Conservation (phyloP, 1,284 basidiomycete genomes). For the Ustilago shanxiensis region DNA sequence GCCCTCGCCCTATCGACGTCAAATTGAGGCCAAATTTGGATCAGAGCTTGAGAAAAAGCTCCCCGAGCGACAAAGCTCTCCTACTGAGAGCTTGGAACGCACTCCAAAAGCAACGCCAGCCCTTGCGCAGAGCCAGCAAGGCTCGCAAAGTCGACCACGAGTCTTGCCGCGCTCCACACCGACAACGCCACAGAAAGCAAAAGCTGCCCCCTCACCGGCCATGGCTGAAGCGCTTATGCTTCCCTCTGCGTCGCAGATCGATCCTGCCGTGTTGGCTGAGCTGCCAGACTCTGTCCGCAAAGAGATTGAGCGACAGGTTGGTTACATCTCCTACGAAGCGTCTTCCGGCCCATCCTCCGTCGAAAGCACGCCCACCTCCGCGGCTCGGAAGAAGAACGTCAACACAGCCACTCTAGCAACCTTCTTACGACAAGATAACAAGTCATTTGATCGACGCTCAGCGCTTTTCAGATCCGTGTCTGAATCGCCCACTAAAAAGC, state of each 20-base stretch:
- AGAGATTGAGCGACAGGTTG: slow-evolving; percentile 58
- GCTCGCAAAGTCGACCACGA: slow-evolving; percentile 23
- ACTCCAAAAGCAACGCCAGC: slow-evolving; percentile 4
- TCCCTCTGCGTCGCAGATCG: slow-evolving; percentile 65
- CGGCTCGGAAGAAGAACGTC: slow-evolving; percentile 20
- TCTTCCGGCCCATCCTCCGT: slow-evolving; percentile 25
- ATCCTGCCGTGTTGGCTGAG: slow-evolving; percentile 60
- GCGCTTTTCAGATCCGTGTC: slow-evolving; percentile 36
- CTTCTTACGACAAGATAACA: slow-evolving; percentile 17
- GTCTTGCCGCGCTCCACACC: slow-evolving; percentile 43
- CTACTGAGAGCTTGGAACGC: not conserved
- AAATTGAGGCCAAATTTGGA: slow-evolving; percentile 49
- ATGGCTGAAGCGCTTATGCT: slow-evolving; percentile 46
- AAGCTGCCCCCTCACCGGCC: slow-evolving; percentile 27
- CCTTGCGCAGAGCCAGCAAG: not conserved
- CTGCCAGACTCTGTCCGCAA: slow-evolving; percentile 57
- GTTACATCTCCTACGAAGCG: slow-evolving; percentile 19
- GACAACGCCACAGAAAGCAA: slow-evolving; percentile 45
- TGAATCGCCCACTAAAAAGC: slow-evolving; percentile 42
- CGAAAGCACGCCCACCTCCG: slow-evolving; percentile 36
- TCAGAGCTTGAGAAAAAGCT: not conserved
- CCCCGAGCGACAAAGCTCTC: not conserved
- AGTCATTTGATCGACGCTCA: slow-evolving; percentile 7
- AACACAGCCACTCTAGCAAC: slow-evolving; percentile 19
- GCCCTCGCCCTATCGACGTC: slow-evolving; percentile 49